These are phyloP conservation scores for Ophiostoma piceae DNA, from an alignment of 2,329 filamentous ascomycete genomes.

Conservation along the genomic window DNA sequence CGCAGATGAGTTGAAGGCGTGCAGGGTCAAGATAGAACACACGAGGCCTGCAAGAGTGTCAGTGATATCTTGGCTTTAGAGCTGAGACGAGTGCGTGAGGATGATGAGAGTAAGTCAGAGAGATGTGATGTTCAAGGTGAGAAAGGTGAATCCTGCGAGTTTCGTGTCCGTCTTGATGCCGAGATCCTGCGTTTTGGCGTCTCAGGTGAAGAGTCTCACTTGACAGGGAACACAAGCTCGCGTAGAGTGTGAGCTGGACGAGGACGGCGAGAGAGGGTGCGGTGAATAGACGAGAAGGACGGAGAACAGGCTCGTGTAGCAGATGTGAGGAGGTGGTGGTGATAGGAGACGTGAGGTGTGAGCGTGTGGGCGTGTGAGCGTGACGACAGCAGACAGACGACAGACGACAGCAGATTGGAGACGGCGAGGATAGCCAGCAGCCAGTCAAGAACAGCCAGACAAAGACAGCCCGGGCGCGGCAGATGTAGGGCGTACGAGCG, in stretches of 20 bases:
- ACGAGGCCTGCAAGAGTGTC: neutral
- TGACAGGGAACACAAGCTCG: conserved; percentile 25
- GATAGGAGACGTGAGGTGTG: too few species aligned
- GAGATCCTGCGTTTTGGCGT: neutral
- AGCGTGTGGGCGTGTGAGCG: too few species aligned
- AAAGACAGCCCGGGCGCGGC: neutral
- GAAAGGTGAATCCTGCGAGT: neutral
- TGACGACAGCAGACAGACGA: neutral
- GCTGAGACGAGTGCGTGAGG: neutral
- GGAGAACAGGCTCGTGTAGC: neutral
- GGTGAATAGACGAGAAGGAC: neutral
- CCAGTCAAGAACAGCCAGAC: neutral
- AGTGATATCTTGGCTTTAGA: neutral
- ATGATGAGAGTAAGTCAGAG: neutral
- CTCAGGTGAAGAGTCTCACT: conserved; percentile 22
- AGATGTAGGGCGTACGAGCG: neutral
- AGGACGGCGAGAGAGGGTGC: neutral
- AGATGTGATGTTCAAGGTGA: neutral
- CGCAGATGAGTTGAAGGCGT: neutral
- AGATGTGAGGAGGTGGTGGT: neutral
- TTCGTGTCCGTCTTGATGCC: neutral
- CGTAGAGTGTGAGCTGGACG: conserved; percentile 22
- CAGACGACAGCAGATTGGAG: neutral
- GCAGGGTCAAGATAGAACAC: neutral
- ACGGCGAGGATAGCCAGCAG: neutral